These are phyloP conservation scores for Colletotrichum tamarilloi DNA, from an alignment of 2,329 filamentous ascomycete species.

Conservation along the genomic window DNA sequence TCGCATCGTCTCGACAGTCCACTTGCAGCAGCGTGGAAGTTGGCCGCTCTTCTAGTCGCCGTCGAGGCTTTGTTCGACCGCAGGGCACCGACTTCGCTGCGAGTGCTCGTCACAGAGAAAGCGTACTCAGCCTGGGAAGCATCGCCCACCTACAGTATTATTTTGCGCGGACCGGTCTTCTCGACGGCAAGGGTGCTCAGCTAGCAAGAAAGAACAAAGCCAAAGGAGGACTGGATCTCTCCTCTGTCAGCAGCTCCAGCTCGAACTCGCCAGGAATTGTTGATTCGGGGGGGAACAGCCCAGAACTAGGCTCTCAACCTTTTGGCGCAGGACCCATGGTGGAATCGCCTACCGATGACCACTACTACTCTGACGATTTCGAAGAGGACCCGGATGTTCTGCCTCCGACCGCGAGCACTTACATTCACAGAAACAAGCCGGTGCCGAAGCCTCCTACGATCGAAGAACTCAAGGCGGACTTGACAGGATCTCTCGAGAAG, in stretches of 20 bases:
- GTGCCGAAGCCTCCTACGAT: constrained; percentile 88
- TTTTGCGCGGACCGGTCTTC: constrained; percentile 91
- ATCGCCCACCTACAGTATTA: constrained; percentile 99
- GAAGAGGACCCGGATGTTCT: constrained; percentile 83
- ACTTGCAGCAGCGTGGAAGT: constrained; percentile 55
- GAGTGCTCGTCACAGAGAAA: constrained; percentile 90
- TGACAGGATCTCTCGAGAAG: constrained; percentile 76
- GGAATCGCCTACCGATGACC: constrained; percentile 60
- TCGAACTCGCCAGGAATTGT: constrained; percentile 52
- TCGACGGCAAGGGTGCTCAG: constrained; percentile 93
- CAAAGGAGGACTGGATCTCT: constrained; percentile 69
- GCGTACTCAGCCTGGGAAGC: constrained; percentile 94
- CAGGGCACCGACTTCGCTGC: constrained; percentile 90
- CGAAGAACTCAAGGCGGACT: constrained; percentile 75
- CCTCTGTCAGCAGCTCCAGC: constrained; percentile 50
- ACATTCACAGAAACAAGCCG: constrained; percentile 84
- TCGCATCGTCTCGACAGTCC: constrained; percentile 56
- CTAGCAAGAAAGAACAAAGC: constrained; percentile 78
- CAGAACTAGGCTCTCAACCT: constrained; percentile 59
- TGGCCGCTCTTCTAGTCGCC: constrained; percentile 51
- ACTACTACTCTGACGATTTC: constrained; percentile 68
- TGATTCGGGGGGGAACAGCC: constrained; percentile 67
- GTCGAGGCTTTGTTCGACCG: constrained; percentile 88
- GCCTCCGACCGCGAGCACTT: constrained; percentile 97
- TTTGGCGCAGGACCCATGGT: constrained; percentile 52